Percentiles rank a stretch among this genome's conserved stretches.
phyloP scores from a whole-genome alignment of 495 filamentous ascomycete species.

The Trichoderma erinaceum region DNA sequence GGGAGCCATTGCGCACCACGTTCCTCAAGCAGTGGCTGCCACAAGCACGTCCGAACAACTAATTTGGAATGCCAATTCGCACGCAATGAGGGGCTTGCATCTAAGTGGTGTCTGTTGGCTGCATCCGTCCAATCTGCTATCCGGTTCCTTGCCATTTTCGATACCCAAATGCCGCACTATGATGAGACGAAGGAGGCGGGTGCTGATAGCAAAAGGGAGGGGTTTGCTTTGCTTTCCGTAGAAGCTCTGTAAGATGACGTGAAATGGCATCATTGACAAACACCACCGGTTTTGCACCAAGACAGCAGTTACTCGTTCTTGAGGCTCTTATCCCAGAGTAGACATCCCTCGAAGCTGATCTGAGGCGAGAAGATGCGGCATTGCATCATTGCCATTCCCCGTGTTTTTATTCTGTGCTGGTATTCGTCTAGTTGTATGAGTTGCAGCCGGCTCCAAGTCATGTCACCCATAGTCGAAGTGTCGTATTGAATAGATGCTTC shows the following conservation, averaged over 20 bases:
- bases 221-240: not conserved
- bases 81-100: conserved; percentile 1
- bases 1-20: not conserved
- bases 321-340: not conserved
- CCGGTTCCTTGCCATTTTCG: not conserved
- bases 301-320: not conserved
- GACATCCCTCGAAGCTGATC: too few species aligned
- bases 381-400: too few species aligned
- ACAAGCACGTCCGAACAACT: not conserved
- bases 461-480: too few species aligned
- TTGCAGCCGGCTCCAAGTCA: too few species aligned
- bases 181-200: not conserved
- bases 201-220: conserved; percentile 1
- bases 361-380: too few species aligned
- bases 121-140: not conserved
- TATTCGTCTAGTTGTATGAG: too few species aligned
- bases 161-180: not conserved
- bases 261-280: not conserved
- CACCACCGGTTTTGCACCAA: not conserved
- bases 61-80: not conserved
- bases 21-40: not conserved
- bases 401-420: too few species aligned
- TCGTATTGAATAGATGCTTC: too few species aligned
- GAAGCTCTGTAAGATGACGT: not conserved
- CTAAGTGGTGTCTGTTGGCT: conserved; percentile 4